Base-by-base conservation (phyloP, 495 filamentous ascomycete species). In the Lasiosphaeria miniovina region DNA sequence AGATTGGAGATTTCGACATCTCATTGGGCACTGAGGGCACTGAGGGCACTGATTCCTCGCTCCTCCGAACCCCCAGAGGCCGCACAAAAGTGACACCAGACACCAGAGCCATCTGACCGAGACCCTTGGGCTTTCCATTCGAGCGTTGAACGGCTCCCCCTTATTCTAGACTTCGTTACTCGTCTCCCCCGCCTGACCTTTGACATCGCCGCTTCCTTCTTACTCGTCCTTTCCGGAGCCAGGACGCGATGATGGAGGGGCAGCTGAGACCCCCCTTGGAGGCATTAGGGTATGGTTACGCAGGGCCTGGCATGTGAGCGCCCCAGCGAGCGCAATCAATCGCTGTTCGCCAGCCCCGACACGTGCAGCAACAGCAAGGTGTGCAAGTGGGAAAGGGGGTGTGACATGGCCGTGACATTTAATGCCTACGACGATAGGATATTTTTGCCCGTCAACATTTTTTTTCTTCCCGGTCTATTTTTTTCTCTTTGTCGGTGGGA, bases 181-280 rank as follows among this genome's bases (percentile, higher is more conserved):
- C 54, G n/a, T 17, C 24, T 4, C 32, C 11, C 12, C 24, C 24
- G 24, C 24, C 24, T 24, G 24, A 24, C 24, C 24, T 24, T 24
- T 24, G 24, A 24, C 24, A 24, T 24, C 24, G 24, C 24, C 24
- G 11, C 41, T 36, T 7, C 6, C 14, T n/a, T 55, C n/a, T 24
- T 6, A 41, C 41, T 56, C 41, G 54, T 56, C 43, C 41, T 49
- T 14, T 12, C 36, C 11, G 31, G 41, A 31, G 17, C 31, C 40
- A 35, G 33, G 60, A 24, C 41, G 4, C 11, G 35, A n/a, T 52
- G 12, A 34, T 12, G 53, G 59, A 57, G 49, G 48, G 54, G 59
- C 59, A 62, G 60, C 55, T 62, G 55, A 62, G 45, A 46, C 34
- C 24, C 38, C 49, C 48, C 34, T 43, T 43, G 48, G 52, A 40